Evolutionary conservation across 176 grass and related monocot species (phyloP).

Genomic region (Raddia distichophylla): DNA sequence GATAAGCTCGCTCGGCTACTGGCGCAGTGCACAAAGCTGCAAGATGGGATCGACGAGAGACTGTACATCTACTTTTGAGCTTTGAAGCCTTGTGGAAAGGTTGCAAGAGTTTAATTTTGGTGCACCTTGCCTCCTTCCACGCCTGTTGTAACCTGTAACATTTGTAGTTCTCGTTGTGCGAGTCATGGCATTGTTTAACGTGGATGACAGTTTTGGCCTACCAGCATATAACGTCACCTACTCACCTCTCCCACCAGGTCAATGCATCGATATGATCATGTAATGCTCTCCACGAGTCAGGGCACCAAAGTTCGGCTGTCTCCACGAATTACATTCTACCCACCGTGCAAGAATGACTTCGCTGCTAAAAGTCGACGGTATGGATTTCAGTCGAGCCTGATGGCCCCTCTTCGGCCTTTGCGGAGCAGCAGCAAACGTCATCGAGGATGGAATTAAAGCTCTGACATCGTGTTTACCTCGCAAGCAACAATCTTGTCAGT

Average conservation of each 20-base stretch:
- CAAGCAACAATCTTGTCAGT: neutral
- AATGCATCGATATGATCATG: neutral
- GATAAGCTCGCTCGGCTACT: constrained; percentile 47
- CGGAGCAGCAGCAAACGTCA: neutral
- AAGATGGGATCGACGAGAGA: constrained; percentile 59
- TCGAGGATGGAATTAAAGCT: constrained; percentile 12
- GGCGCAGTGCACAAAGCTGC: constrained; percentile 52
- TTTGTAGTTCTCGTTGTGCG: neutral
- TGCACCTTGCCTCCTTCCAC: neutral
- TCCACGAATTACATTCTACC: neutral
- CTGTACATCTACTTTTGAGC: constrained; percentile 80
- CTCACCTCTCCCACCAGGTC: neutral
- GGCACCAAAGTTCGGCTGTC: neutral
- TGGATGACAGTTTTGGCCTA: neutral
- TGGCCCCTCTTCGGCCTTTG: neutral
- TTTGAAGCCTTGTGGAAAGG: neutral
- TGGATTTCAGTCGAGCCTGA: neutral
- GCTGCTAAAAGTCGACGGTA: neutral
- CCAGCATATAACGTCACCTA: neutral
- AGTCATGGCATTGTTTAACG: neutral
- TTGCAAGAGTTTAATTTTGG: neutral
- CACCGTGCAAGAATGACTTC: neutral
- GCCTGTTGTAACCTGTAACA: constrained; percentile 24
- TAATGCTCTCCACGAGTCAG: neutral
- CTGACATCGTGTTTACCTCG: neutral